Base-by-base conservation (phyloP, 2,329 filamentous ascomycete genomes). In the Aspergillus sp. region DNA sequence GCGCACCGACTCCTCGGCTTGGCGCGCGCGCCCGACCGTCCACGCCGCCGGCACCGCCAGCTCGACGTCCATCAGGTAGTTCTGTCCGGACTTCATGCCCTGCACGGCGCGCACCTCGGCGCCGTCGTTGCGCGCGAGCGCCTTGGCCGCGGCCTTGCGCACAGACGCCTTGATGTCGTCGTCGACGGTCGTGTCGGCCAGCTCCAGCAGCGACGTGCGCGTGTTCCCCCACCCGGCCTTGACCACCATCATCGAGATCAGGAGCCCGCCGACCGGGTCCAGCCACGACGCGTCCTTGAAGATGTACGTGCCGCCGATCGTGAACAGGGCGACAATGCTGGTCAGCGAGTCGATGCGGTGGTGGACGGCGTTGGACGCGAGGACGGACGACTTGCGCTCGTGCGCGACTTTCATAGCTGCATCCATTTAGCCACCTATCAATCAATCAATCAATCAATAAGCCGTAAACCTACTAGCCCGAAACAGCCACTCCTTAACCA, bases 401-500 rank as follows among this genome's bases (percentile, higher is more conserved):
- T 78, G 78, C 28, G 91, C 91, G 39, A 98, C 78, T 67, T 95
- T 96, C 80, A 96, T 93, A 32, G 86, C 85, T 93, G 35, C 29
- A 30, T 32, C 13, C 37, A 31, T 15, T 8, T 25, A 14, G n/a
- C 12, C 6, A n/a, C n/a, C n/a, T 19, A 7, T 15, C 8, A n/a
- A 15, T 15, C 8, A n/a, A 13, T 15, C 8, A n/a, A 13, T 13
- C 5, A 15, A 24, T 11, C 17, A 31, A 13, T 4, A 11, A 14
- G 6, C 19, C n/a, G n/a, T n/a, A 22, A 22, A 75, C 83, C 69
- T 77, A 91, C 89, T 98, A 43, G 89, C 86, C 67, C 82, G 80
- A 57, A 96, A 98, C 15, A 98, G 68, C 85, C 88, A 98, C 62
- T 98, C 91, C 64, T 98, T 98, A 50, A 96, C 68, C 15, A 86